Evolutionary conservation across 257 asterid species (phyloP).

Genomic region (Vinca minor): DNA sequence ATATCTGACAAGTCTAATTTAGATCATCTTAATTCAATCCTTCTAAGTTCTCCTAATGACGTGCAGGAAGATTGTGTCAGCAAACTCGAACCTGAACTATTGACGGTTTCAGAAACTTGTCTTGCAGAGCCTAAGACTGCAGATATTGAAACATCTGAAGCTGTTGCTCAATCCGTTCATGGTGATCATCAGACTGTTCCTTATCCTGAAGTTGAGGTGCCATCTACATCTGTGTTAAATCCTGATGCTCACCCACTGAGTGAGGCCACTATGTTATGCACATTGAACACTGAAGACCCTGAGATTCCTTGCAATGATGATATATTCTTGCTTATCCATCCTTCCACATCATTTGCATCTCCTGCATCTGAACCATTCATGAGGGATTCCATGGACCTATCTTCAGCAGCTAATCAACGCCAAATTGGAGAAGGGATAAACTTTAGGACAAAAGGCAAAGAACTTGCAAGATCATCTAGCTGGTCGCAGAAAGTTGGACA

Average conservation of each 20-base stretch:
- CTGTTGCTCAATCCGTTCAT: slow-evolving; percentile 21
- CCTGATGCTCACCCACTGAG: slow-evolving; percentile 35
- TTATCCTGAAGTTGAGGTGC: slow-evolving; percentile 32
- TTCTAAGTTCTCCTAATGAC: slow-evolving; percentile 33
- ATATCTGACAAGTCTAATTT: slow-evolving; percentile 25
- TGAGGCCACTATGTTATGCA: slow-evolving; percentile 48
- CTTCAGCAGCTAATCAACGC: slow-evolving; percentile 32
- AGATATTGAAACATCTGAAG: slow-evolving; percentile 29
- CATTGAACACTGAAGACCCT: slow-evolving; percentile 74
- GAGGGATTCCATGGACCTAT: slow-evolving; percentile 23
- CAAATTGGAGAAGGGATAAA: slow-evolving; percentile 33
- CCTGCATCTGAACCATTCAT: slow-evolving; percentile 41
- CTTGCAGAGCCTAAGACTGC: slow-evolving; percentile 21
- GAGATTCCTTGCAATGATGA: slow-evolving; percentile 99
- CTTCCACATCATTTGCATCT: slow-evolving; percentile 51
- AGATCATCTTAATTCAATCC: slow-evolving; percentile 26
- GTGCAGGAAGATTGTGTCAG: slow-evolving; percentile 25
- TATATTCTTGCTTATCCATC: slow-evolving; percentile 94
- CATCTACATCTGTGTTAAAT: slow-evolving; percentile 31
- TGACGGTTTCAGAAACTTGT: slow-evolving; percentile 27
- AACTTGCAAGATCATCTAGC: slow-evolving; percentile 28
- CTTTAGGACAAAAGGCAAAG: slow-evolving; percentile 35
- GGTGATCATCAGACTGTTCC: slow-evolving; percentile 26
- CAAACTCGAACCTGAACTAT: slow-evolving; percentile 29
- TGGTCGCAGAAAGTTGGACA: slow-evolving; percentile 49